phyloP scores from a whole-genome alignment of 2,329 filamentous ascomycete species.

The Purpureocillium lavendulum region DNA sequence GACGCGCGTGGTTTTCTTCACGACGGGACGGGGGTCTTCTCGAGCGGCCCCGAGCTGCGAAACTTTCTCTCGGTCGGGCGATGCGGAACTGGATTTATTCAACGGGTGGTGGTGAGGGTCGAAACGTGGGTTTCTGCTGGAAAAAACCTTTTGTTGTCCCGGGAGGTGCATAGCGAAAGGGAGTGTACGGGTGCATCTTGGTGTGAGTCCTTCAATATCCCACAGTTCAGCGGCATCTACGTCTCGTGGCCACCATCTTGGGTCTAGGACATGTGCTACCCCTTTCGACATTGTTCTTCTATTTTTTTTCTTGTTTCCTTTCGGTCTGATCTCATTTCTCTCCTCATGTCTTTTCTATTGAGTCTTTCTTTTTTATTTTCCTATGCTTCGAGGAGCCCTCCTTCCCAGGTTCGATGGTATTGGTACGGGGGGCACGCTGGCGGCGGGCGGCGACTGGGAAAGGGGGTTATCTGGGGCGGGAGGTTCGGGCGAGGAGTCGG shows the following conservation, averaged over 20 bases:
- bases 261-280: constrained; percentile 1
- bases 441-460: neutral
- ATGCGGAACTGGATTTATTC: constrained; percentile 11
- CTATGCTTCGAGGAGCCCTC: neutral
- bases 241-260: constrained; percentile 1
- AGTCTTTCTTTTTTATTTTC: neutral
- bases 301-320: neutral
- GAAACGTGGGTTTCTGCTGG: constrained; percentile 29
- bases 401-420: neutral
- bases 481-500: constrained; percentile 7
- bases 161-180: constrained; percentile 35
- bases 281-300: neutral
- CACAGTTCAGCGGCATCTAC: constrained; percentile 17
- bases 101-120: constrained; percentile 6
- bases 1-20: too few species aligned
- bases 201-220: constrained; percentile 23
- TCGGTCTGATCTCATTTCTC: neutral
- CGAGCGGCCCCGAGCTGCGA: constrained; percentile 3
- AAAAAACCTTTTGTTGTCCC: constrained; percentile 27
- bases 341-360: too few species aligned
- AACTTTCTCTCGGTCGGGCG: constrained; percentile 8
- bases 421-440: neutral
- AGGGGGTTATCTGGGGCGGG: neutral
- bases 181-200: constrained; percentile 31
- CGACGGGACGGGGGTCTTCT: constrained; percentile 24